phyloP scores from a whole-genome alignment of 192 early-diverging fungal species.

The Coemansia sp. region DNA sequence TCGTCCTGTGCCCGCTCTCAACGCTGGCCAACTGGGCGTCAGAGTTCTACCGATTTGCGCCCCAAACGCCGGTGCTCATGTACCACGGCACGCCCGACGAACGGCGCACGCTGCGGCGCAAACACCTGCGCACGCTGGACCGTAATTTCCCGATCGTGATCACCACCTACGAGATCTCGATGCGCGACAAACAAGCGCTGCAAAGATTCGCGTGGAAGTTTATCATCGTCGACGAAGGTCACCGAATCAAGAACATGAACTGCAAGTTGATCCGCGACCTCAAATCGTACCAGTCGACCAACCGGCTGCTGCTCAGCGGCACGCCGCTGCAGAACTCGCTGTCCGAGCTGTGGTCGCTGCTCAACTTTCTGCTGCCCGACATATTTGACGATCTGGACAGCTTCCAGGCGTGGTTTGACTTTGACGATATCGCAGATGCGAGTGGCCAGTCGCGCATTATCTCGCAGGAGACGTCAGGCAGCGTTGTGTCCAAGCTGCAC shows the following conservation, averaged over 20 bases:
- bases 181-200: conserved; percentile 77
- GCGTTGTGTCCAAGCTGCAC: conserved; percentile 79
- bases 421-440: conserved; percentile 67
- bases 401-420: conserved; percentile 87
- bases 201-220: conserved; percentile 78
- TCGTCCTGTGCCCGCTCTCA: conserved; percentile 86
- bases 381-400: conserved; percentile 87
- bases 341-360: conserved; percentile 89
- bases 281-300: conserved; percentile 79
- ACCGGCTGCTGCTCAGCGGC: conserved; percentile 85
- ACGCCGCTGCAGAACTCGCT: conserved; percentile 95
- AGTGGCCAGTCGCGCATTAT: conserved; percentile 64
- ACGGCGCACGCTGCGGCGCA: conserved; percentile 66
- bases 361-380: conserved; percentile 94
- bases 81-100: conserved; percentile 83
- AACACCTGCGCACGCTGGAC: conserved; percentile 62
- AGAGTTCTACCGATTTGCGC: conserved; percentile 87
- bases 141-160: conserved; percentile 78
- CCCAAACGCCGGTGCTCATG: conserved; percentile 70
- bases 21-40: conserved; percentile 91
- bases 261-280: conserved; percentile 86
- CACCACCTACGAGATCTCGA: conserved; percentile 88
- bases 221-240: conserved; percentile 94
- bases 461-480: conserved; percentile 63
- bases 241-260: conserved; percentile 95